Percentiles rank a stretch among this genome's conserved stretches.
Evolutionary conservation across 805 yeast species (phyloP).

Genomic region (Candida multigemmis): DNA sequence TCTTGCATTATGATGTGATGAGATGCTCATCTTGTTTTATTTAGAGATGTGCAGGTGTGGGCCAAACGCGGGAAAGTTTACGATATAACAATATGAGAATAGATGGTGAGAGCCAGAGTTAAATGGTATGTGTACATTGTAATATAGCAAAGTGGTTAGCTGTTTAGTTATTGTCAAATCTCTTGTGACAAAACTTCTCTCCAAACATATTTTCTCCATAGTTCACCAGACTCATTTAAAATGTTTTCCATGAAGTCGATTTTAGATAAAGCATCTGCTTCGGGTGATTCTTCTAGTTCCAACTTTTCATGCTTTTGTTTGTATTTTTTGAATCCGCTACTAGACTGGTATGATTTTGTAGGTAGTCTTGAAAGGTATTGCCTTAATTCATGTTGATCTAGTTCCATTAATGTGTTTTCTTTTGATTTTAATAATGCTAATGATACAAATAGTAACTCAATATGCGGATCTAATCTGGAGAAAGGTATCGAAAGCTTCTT

Average conservation of each 20-base stretch:
- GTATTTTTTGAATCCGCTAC: slow-evolving; percentile 25
- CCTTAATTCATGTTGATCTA: slow-evolving; percentile 83
- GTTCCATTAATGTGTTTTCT: slow-evolving; percentile 69
- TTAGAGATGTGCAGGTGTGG: no score
- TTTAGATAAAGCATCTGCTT: no score
- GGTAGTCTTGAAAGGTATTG: slow-evolving; percentile 61
- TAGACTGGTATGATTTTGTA: slow-evolving; percentile 29
- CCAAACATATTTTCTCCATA: slow-evolving; percentile 80
- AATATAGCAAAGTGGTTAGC: no score
- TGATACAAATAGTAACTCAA: slow-evolving; percentile 66
- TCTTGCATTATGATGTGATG: slow-evolving; percentile 1
- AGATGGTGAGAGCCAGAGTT: no score
- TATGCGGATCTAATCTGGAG: slow-evolving; percentile 63
- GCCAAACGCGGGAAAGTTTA: no score
- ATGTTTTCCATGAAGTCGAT: slow-evolving; percentile 65
- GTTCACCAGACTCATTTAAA: slow-evolving; percentile 71
- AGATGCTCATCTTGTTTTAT: neutral
- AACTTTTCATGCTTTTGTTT: slow-evolving; percentile 10
- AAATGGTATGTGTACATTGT: no score
- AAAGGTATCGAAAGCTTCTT: slow-evolving; percentile 31
- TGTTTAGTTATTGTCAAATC: no score
- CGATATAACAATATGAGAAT: no score
- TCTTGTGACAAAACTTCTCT: no score
- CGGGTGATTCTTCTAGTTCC: slow-evolving; percentile 7
- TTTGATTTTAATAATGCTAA: slow-evolving; percentile 74